Percentiles rank a stretch among this genome's conserved stretches.
Evolutionary conservation across 2,329 filamentous ascomycete genomes (phyloP).

Genomic region (Pseudogymnoascus sp.): DNA sequence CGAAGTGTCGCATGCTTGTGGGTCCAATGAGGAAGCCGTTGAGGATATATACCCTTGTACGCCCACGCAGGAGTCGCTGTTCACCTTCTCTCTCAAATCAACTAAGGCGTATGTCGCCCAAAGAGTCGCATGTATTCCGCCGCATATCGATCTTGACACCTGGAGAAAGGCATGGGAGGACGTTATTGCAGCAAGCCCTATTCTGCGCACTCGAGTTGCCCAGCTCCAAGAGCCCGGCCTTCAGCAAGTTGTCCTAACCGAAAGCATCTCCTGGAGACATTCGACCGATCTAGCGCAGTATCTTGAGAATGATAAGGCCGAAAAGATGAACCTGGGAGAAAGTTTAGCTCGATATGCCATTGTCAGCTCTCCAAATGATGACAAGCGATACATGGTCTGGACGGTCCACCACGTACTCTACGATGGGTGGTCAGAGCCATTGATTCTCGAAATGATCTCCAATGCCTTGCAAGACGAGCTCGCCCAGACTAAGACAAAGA

Average conservation of each 20-base stretch:
- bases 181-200: slow-evolving; percentile 23
- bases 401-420: slow-evolving; percentile 51
- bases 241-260: slow-evolving; percentile 20
- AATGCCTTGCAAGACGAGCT: slow-evolving; percentile 18
- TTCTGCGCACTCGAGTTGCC: slow-evolving; percentile 31
- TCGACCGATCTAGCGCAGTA: slow-evolving; percentile 20
- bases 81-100: slow-evolving; percentile 30
- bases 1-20: slow-evolving; percentile 23
- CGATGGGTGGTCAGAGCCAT: slow-evolving; percentile 43
- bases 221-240: slow-evolving; percentile 26
- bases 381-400: slow-evolving; percentile 39
- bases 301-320: slow-evolving; percentile 16
- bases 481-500: slow-evolving; percentile 26
- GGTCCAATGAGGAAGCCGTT: slow-evolving; percentile 17
- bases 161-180: slow-evolving; percentile 28
- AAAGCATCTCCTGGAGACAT: slow-evolving; percentile 17
- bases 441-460: slow-evolving; percentile 26
- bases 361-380: slow-evolving; percentile 13
- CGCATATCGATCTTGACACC: slow-evolving; percentile 16
- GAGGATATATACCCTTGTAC: slow-evolving; percentile 36
- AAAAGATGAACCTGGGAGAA: slow-evolving; percentile 24
- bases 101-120: slow-evolving; percentile 32
- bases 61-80: slow-evolving; percentile 32
- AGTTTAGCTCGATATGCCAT: slow-evolving; percentile 20
- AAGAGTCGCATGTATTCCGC: slow-evolving; percentile 20